Evolutionary conservation across 352 stramenopile genomes (phyloP).

Genomic region (Poterioochromonas sp.): DNA sequence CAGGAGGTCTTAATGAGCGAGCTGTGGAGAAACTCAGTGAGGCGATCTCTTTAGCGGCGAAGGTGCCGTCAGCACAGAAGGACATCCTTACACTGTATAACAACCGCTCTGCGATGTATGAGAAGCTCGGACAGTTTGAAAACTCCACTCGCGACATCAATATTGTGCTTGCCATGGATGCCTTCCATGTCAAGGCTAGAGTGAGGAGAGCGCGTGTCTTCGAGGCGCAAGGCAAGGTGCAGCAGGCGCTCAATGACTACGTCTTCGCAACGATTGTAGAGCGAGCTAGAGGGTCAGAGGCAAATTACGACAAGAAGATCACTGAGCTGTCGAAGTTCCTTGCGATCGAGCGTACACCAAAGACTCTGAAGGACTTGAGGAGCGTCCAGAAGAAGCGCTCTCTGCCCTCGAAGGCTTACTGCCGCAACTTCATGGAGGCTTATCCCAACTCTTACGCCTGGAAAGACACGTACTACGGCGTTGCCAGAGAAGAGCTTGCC

Average conservation of each 20-base stretch:
- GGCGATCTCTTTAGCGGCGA: background rate
- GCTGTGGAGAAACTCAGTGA: slow-evolving; percentile 29
- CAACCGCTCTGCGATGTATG: slow-evolving; percentile 33
- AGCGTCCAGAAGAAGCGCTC: background rate
- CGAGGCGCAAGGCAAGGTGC: slow-evolving; percentile 3
- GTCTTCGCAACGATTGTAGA: background rate
- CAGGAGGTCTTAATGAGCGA: background rate
- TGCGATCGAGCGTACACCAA: background rate
- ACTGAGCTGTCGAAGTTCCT: background rate
- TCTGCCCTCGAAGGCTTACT: slow-evolving; percentile 18
- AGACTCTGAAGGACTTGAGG: background rate
- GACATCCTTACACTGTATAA: slow-evolving; percentile 28
- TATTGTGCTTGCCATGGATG: slow-evolving; percentile 20
- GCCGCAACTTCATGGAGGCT: background rate
- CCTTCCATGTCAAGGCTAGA: slow-evolving; percentile 4
- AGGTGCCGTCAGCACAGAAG: background rate
- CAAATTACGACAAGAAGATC: background rate
- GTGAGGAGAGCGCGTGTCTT: background rate
- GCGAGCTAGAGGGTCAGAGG: background rate
- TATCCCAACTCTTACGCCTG: background rate
- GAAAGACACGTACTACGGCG: background rate
- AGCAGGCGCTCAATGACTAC: slow-evolving; percentile 19
- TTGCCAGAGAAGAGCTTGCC: background rate
- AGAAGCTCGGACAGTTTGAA: slow-evolving; percentile 18
- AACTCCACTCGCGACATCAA: slow-evolving; percentile 6